These are phyloP conservation scores for Choiromyces venosus DNA, from an alignment of 495 filamentous ascomycete species.

Conservation along the genomic window DNA sequence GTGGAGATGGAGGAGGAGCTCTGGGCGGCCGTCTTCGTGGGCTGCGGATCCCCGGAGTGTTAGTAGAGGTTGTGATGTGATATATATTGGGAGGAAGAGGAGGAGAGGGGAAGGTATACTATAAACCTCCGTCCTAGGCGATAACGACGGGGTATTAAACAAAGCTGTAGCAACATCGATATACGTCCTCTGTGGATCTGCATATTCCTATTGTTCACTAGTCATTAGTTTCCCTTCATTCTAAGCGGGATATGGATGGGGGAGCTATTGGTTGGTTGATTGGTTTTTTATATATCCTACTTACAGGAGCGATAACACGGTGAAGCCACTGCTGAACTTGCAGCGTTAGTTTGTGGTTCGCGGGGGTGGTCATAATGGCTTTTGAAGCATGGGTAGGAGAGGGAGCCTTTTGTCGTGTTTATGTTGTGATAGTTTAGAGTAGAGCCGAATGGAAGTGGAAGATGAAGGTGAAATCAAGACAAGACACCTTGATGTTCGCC, in stretches of 20 bases:
- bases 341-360: slow-evolving; percentile 21
- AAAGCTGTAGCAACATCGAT: slow-evolving; percentile 80
- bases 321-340: slow-evolving; percentile 93
- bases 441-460: neutral
- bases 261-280: slow-evolving; percentile 14
- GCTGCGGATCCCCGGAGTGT: slow-evolving; percentile 49
- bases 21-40: slow-evolving; percentile 79
- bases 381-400: neutral
- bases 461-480: neutral
- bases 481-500: neutral
- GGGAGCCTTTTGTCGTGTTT: neutral
- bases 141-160: slow-evolving; percentile 73
- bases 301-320: slow-evolving; percentile 75
- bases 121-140: slow-evolving; percentile 91
- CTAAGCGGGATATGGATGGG: neutral
- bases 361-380: neutral
- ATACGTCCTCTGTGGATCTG: slow-evolving; percentile 85
- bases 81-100: slow-evolving; percentile 10
- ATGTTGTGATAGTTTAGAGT: neutral
- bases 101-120: slow-evolving; percentile 54
- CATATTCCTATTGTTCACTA: slow-evolving; percentile 65
- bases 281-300: no score
- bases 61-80: slow-evolving; percentile 13
- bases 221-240: slow-evolving; percentile 8
- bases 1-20: slow-evolving; percentile 77